Base-by-base conservation (phyloP, 768 basidiomycete genomes). In the Trametes gibbosa region DNA sequence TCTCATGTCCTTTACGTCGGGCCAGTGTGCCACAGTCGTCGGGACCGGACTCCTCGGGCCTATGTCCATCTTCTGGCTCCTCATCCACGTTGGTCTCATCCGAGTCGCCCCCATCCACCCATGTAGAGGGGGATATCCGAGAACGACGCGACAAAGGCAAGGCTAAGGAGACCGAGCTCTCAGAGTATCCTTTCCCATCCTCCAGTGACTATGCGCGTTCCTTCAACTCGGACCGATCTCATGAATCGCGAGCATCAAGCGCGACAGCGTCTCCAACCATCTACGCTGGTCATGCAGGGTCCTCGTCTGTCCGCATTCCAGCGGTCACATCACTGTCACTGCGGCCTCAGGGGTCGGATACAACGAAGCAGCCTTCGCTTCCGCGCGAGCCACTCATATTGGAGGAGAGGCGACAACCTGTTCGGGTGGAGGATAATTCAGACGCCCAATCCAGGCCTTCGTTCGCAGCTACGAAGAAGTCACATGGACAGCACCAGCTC, bases 111-210 rank as follows among this genome's bases (percentile, higher is more conserved):
- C 50, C 58, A 0, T 56, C 58, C 19, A 53, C 50, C 1, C 55
- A 45, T 8, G 59, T 58, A 16, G 52, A 50, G n/a, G 57, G 49
- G n/a, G 50, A 24, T 23, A 23, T 25, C 12, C 24, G 3, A 29
- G 42, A 13, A 3, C 17, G 14, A 19, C 21, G 39, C 40, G 9
- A 10, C 17, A 61, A 59, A 40, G 59, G 63, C 37, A 64, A 59
- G 50, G 60, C 17, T 9, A 7, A 17, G 12, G 55, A 43, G 9
- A 8, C 16, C 23, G 58, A 56, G 53, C 63, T 53, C 5, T 51
- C 63, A 19, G 68, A 64, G 12, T 69, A 64, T 40, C 68, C 68
- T 1, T 69, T 69, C 57, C 68, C 68, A 12, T 47, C 41, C 8
- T 59, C 63, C 1, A 40, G 35, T 24, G 40, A 53, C 23, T 23